Evolutionary conservation across 2,329 filamentous ascomycete genomes (phyloP).

Genomic region (Microcera coccophila): DNA sequence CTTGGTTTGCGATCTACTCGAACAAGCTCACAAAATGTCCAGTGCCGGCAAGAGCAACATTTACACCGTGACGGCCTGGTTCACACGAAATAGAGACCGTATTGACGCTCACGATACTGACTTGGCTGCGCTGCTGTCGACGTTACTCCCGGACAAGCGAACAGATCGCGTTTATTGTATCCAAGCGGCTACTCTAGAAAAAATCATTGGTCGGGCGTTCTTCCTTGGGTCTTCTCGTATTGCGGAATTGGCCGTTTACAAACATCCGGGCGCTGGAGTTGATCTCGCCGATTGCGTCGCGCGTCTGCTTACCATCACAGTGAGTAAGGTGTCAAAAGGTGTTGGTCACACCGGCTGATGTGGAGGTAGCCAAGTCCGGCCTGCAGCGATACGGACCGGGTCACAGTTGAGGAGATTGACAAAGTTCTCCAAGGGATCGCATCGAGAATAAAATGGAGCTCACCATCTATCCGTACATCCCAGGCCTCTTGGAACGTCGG

Average conservation of each 20-base stretch:
- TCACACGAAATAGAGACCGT: slow-evolving; percentile 54
- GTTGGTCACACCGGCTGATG: neutral
- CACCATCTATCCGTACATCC: slow-evolving; percentile 51
- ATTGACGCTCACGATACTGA: slow-evolving; percentile 57
- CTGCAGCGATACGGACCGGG: slow-evolving; percentile 30
- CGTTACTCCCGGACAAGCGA: slow-evolving; percentile 70
- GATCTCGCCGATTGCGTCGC: slow-evolving; percentile 73
- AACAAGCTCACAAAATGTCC: slow-evolving; percentile 54
- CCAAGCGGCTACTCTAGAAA: slow-evolving; percentile 57
- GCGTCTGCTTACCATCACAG: slow-evolving; percentile 58
- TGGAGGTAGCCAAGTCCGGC: slow-evolving; percentile 43
- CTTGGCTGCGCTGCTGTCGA: slow-evolving; percentile 65
- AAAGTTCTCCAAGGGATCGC: slow-evolving; percentile 61
- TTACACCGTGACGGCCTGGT: slow-evolving; percentile 60
- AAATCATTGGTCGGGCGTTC: slow-evolving; percentile 65
- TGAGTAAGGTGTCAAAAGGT: slow-evolving; percentile 33
- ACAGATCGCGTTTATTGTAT: slow-evolving; percentile 76
- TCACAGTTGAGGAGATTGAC: slow-evolving; percentile 73
- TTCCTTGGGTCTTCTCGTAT: slow-evolving; percentile 59
- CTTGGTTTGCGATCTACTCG: slow-evolving; percentile 70
- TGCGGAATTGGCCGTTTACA: slow-evolving; percentile 61
- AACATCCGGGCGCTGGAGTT: slow-evolving; percentile 48
- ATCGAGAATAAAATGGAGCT: slow-evolving; percentile 66
- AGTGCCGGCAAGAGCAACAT: slow-evolving; percentile 31
- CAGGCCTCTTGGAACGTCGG: slow-evolving; percentile 19